phyloP scores from a whole-genome alignment of 768 basidiomycete genomes.

The Trametes maxima region DNA sequence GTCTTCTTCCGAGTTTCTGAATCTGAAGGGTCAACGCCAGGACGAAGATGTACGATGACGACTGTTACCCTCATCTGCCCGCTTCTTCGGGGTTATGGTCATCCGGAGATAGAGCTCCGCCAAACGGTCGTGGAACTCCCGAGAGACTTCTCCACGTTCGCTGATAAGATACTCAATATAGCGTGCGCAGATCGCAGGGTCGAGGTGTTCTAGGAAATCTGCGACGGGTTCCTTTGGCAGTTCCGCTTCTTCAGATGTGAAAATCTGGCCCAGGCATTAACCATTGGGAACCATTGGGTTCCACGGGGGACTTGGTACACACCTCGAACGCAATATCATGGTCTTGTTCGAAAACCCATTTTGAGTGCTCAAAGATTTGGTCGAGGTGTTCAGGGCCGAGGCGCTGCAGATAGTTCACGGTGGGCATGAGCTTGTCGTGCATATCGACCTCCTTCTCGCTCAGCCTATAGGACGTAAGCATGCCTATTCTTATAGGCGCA shows the following conservation, averaged over 20 bases:
- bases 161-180: slow-evolving; percentile 87
- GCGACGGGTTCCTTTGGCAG: slow-evolving; percentile 78
- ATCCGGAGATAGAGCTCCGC: slow-evolving; percentile 83
- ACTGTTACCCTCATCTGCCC: slow-evolving; percentile 56
- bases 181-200: slow-evolving; percentile 65
- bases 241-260: slow-evolving; percentile 93
- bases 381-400: slow-evolving; percentile 80
- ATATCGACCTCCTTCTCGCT: slow-evolving; percentile 76
- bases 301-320: background rate
- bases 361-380: slow-evolving; percentile 78
- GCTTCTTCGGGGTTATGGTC: slow-evolving; percentile 59
- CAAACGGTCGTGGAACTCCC: slow-evolving; percentile 84
- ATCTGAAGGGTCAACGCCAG: background rate
- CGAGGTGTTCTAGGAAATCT: slow-evolving; percentile 74
- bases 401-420: slow-evolving; percentile 89
- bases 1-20: slow-evolving; percentile 51
- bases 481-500: background rate
- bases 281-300: background rate
- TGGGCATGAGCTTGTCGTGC: slow-evolving; percentile 79
- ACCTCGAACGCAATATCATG: slow-evolving; percentile 78
- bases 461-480: slow-evolving; percentile 50
- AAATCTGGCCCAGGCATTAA: slow-evolving; percentile 59
- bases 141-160: slow-evolving; percentile 66
- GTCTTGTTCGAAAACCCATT: slow-evolving; percentile 85
- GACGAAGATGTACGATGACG: background rate